Evolutionary conservation across 768 basidiomycete species (phyloP).

Genomic region (Calvatia gigantea): DNA sequence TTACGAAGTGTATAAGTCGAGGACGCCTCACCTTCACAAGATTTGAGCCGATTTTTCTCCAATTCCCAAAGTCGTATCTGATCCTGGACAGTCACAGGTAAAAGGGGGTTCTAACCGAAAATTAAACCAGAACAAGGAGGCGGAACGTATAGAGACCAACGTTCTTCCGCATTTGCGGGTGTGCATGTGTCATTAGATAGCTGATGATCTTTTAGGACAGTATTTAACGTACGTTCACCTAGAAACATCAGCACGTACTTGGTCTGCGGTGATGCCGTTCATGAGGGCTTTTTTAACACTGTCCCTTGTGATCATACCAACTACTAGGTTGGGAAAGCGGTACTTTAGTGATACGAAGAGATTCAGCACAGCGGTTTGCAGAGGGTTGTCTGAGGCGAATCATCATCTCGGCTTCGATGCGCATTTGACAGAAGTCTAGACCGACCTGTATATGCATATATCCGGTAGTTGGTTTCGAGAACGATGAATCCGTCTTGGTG

Average conservation of each 20-base stretch:
- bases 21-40: constrained; percentile 68
- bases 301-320: constrained; percentile 91
- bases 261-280: constrained; percentile 95
- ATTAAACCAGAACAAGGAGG: constrained; percentile 21
- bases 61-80: constrained; percentile 97
- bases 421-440: constrained; percentile 19
- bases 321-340: constrained; percentile 95
- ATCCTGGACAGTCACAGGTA: constrained; percentile 97
- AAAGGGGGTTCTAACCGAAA: constrained; percentile 70
- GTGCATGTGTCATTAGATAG: constrained; percentile 91
- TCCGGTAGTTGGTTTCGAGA: constrained; percentile 95
- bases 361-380: constrained; percentile 94
- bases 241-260: constrained; percentile 47
- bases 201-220: constrained; percentile 74
- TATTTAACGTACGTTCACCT: constrained; percentile 2
- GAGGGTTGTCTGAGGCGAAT: constrained; percentile 71
- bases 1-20: constrained; percentile 17
- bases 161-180: constrained; percentile 97
- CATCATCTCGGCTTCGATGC: constrained; percentile 17
- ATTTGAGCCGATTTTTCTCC: constrained; percentile 87
- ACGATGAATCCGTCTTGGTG: constrained; percentile 88
- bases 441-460: constrained; percentile 95
- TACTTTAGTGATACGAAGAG: constrained; percentile 91
- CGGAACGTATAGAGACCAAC: constrained; percentile 33
- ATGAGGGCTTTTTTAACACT: constrained; percentile 91